These are phyloP conservation scores for Eutrema japonicum DNA, from an alignment of 345 rosid genomes.

Conservation along the genomic window DNA sequence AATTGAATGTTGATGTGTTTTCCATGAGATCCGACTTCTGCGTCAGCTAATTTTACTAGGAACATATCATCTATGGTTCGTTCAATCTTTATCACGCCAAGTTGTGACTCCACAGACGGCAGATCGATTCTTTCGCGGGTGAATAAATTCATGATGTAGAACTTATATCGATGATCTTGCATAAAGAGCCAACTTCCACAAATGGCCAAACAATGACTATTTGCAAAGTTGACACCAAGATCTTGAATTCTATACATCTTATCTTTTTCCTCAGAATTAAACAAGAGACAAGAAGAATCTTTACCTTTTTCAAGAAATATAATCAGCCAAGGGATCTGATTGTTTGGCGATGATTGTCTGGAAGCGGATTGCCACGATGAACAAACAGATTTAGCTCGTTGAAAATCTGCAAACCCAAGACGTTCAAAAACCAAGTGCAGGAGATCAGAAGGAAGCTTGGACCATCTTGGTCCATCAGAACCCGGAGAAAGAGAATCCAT, in stretches of 20 bases:
- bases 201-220: conserved; percentile 3
- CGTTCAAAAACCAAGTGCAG: conserved; percentile 7
- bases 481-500: background rate
- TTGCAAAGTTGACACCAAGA: conserved; percentile 9
- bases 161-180: background rate
- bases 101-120: background rate
- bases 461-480: conserved; percentile 22
- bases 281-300: conserved; percentile 8
- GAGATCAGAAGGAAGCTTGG: conserved; percentile 15
- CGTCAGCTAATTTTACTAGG: no score
- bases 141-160: conserved; percentile 12
- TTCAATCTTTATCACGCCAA: background rate
- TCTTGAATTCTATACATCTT: conserved; percentile 2
- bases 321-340: conserved; percentile 25
- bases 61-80: no score
- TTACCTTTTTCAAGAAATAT: conserved; percentile 12
- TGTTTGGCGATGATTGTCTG: background rate
- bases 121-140: conserved; percentile 15
- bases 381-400: conserved; percentile 26
- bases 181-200: conserved; percentile 22
- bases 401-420: conserved; percentile 20
- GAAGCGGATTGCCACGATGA: conserved; percentile 14
- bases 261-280: conserved; percentile 18
- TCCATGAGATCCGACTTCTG: no score
- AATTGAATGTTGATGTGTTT: background rate